Conservation (phyloP, 441 rosid species). For the Metrosideros polymorpha region DNA sequence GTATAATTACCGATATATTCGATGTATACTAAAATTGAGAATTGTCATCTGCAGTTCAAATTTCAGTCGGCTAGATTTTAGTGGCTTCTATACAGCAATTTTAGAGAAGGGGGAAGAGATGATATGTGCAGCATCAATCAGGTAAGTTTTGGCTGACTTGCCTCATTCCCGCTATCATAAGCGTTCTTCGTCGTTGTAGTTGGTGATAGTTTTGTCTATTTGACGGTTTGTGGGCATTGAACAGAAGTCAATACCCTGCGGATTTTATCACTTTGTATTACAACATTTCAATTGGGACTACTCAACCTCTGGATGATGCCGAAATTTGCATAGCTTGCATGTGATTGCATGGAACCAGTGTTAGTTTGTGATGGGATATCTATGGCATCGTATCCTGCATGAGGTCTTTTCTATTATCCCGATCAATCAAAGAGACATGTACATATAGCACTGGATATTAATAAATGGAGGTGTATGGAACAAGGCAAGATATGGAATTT, state of each 20-base stretch:
- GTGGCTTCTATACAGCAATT: conserved; percentile 67
- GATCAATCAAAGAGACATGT: background rate
- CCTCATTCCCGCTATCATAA: background rate
- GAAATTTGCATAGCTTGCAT: background rate
- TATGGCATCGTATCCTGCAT: background rate
- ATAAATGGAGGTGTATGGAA: background rate
- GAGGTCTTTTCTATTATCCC: background rate
- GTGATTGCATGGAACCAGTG: background rate
- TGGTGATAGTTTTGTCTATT: background rate
- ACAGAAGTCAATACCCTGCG: background rate
- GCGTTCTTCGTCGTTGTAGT: background rate
- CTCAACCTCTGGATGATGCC: background rate
- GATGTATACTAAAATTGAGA: background rate
- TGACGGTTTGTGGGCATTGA: background rate
- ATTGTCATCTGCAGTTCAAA: conserved; percentile 59
- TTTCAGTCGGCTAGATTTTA: conserved; percentile 62
- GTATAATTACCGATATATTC: background rate
- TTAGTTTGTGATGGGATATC: background rate
- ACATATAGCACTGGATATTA: background rate
- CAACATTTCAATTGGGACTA: background rate
- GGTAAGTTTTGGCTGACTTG: conserved; percentile 32
- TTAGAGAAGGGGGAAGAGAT: conserved; percentile 88
- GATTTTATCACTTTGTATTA: background rate
- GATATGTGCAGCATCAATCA: conserved; percentile 75
- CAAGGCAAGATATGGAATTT: background rate